These are phyloP conservation scores for Porphyrellus cyaneotinctus DNA, from an alignment of 768 basidiomycete species.

Conservation along the genomic window DNA sequence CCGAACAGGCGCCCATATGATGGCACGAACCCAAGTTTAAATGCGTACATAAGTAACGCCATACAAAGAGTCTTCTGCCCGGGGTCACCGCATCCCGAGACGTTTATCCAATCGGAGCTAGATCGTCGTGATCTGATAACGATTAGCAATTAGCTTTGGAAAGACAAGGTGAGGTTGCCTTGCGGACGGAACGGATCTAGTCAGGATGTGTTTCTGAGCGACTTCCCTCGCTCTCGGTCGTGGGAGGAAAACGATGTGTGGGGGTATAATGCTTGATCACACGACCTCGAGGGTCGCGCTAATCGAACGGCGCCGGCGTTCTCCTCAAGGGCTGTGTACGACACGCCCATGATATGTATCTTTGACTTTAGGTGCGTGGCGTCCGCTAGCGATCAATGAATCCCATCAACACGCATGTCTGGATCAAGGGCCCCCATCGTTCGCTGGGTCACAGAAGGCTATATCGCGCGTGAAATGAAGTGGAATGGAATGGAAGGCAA, in stretches of 20 bases:
- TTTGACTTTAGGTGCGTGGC: not conserved
- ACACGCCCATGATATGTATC: not conserved
- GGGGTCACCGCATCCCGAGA: not conserved
- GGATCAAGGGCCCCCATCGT: not conserved
- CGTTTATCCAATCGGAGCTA: slow-evolving; percentile 11
- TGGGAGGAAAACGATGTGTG: not conserved
- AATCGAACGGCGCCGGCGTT: not conserved
- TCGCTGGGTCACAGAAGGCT: slow-evolving; percentile 12
- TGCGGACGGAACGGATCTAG: slow-evolving; percentile 10
- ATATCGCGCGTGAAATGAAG: slow-evolving; percentile 4
- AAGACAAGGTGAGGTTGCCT: not conserved
- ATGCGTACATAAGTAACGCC: too few relatives aligned
- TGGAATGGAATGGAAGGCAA: slow-evolving; percentile 13
- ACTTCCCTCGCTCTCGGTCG: not conserved
- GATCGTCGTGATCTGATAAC: slow-evolving; percentile 17
- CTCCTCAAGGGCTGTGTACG: not conserved
- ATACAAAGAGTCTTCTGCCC: not conserved
- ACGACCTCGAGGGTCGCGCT: not conserved
- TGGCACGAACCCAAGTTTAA: not conserved
- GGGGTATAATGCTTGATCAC: too few relatives aligned
- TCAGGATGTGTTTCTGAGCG: not conserved
- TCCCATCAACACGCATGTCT: slow-evolving; percentile 7
- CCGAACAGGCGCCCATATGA: slow-evolving; percentile 1
- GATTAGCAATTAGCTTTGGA: slow-evolving; percentile 12
- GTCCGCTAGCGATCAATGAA: slow-evolving; percentile 12